Evolutionary conservation across 768 basidiomycete genomes (phyloP).

Genomic region (Krasilnikovozyma curviuscula): DNA sequence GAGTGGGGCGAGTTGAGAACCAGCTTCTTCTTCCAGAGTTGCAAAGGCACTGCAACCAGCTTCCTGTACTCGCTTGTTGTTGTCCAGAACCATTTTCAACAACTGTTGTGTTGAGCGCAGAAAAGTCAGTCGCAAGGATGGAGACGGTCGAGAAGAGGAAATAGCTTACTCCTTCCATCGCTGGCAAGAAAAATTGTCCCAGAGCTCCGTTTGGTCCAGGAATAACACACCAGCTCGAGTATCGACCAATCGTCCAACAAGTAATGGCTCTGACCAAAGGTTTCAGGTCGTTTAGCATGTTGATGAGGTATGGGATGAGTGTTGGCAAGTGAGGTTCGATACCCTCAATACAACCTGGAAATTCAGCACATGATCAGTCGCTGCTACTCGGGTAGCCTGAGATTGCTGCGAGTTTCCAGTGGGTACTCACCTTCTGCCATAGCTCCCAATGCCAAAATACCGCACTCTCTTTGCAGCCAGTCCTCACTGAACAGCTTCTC

Average conservation of each 20-base stretch:
- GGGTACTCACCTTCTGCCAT: constrained; percentile 75
- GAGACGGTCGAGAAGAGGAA: background rate
- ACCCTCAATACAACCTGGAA: constrained; percentile 77
- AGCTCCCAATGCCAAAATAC: constrained; percentile 84
- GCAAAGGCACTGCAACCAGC: constrained; percentile 98
- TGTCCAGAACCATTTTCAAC: constrained; percentile 88
- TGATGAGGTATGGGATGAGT: constrained; percentile 79
- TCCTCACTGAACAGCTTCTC: constrained; percentile 80
- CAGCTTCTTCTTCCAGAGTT: constrained; percentile 94
- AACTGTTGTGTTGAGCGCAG: constrained; percentile 37
- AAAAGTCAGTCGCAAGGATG: background rate
- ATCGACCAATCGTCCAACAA: constrained; percentile 98
- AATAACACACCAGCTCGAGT: constrained; percentile 78
- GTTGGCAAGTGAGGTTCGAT: constrained; percentile 89
- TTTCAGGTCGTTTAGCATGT: constrained; percentile 63
- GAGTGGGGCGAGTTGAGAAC: constrained; percentile 68
- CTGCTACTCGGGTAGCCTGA: background rate
- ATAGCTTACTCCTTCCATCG: constrained; percentile 78
- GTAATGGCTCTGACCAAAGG: constrained; percentile 95
- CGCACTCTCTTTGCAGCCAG: constrained; percentile 89
- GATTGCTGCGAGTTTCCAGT: background rate
- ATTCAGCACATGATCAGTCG: background rate
- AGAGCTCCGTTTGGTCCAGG: constrained; percentile 69
- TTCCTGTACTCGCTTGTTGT: constrained; percentile 97
- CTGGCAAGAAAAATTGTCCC: constrained; percentile 77